phyloP scores from a whole-genome alignment of 192 early-diverging fungal species.

The Podila verticillata region DNA sequence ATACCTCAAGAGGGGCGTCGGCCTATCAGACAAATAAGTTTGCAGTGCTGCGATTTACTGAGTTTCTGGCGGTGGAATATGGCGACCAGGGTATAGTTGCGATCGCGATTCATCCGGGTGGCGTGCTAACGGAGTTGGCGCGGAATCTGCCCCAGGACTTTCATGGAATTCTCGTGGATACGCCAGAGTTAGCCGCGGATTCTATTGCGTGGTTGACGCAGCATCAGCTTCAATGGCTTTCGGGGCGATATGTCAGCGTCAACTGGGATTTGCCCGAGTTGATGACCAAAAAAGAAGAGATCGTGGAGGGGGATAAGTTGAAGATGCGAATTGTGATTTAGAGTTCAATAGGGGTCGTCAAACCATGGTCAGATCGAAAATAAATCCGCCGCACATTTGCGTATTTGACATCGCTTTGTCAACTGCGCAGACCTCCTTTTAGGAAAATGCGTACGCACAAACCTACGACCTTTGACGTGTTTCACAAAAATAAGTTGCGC shows the following conservation, averaged over 20 bases:
- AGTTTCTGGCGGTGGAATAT: not conserved
- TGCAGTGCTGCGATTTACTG: slow-evolving; percentile 3
- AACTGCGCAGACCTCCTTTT: no score
- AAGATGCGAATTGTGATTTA: slow-evolving; percentile 6
- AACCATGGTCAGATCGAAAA: no score
- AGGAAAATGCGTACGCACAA: no score
- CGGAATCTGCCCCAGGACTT: not conserved
- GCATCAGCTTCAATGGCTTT: not conserved
- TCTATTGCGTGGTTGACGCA: not conserved
- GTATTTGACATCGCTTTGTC: no score
- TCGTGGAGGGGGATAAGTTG: slow-evolving; percentile 1
- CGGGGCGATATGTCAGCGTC: slow-evolving; percentile 1
- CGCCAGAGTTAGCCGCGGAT: slow-evolving; percentile 9
- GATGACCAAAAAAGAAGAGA: slow-evolving; percentile 5
- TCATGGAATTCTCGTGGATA: not conserved
- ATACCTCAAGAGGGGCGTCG: not conserved
- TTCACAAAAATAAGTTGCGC: no score
- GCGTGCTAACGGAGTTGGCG: not conserved
- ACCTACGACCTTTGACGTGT: no score
- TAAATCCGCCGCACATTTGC: no score
- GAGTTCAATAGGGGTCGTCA: no score
- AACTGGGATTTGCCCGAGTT: slow-evolving; percentile 4
- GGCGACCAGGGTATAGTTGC: not conserved
- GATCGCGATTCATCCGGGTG: slow-evolving; percentile 11
- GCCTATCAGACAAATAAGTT: slow-evolving; percentile 8